Evolutionary conservation across 805 yeast species (phyloP).

Genomic region (Starmerella tilneyi): DNA sequence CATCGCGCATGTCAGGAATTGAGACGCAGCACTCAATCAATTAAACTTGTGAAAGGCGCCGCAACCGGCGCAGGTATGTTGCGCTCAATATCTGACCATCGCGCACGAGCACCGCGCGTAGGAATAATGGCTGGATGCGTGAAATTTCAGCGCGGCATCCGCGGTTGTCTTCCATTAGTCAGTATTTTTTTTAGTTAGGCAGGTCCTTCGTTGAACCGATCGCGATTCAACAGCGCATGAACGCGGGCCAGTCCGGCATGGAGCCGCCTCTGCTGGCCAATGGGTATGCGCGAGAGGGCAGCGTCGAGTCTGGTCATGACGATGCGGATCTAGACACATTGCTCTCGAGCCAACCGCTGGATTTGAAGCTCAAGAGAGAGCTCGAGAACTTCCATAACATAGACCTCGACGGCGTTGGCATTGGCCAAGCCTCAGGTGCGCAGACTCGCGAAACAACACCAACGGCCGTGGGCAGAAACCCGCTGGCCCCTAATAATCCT

Average conservation of each 20-base stretch:
- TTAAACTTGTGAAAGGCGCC: too few species aligned
- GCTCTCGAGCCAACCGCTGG: constrained; percentile 14
- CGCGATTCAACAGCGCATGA: constrained; percentile 11
- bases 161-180: constrained; percentile 4
- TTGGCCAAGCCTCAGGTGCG: constrained; percentile 3
- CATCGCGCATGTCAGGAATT: too few species aligned
- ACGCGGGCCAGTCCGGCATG: constrained; percentile 14
- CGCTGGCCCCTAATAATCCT: constrained; percentile 7
- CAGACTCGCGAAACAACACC: background rate
- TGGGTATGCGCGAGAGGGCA: constrained; percentile 6
- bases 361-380: constrained; percentile 17
- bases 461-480: constrained; percentile 3
- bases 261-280: constrained; percentile 9
- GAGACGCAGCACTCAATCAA: too few species aligned
- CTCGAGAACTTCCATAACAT: constrained; percentile 16
- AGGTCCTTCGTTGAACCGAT: background rate
- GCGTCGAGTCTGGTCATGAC: constrained; percentile 4
- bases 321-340: constrained; percentile 12
- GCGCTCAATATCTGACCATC: background rate
- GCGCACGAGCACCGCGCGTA: background rate
- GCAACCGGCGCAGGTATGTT: too few species aligned
- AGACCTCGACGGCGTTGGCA: constrained; percentile 10
- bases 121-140: too few species aligned
- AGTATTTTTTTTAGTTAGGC: constrained; percentile 8
- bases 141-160: constrained; percentile 7